phyloP scores from a whole-genome alignment of 83 land plant species.

The Diphasiastrum complanatum region DNA sequence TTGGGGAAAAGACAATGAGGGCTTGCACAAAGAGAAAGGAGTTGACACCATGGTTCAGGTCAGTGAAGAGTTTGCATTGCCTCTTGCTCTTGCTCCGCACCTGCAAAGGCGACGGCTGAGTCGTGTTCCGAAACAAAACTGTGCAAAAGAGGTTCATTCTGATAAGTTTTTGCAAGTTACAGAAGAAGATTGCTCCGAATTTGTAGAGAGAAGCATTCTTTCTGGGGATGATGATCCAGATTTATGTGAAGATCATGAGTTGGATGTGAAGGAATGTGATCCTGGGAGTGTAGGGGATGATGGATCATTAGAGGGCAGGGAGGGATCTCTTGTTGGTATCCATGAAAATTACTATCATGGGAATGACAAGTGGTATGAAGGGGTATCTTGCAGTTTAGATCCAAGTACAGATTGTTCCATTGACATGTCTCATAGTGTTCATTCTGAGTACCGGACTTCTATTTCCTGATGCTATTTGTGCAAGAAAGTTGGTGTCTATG shows the following conservation, averaged over 20 bases:
- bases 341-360: background rate
- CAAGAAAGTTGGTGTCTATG: no score
- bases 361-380: constrained; percentile 13
- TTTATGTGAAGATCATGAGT: background rate
- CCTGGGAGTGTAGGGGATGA: background rate
- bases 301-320: no score
- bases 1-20: background rate
- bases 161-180: background rate
- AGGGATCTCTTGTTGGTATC: background rate
- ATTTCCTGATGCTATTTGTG: background rate
- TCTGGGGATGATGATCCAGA: no score
- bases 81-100: background rate
- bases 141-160: background rate
- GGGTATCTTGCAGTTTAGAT: background rate
- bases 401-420: background rate
- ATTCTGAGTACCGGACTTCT: background rate
- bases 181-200: background rate
- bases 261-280: background rate
- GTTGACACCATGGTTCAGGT: background rate
- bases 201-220: background rate
- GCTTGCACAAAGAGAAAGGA: background rate
- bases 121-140: background rate
- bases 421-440: background rate
- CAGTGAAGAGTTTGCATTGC: background rate
- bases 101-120: background rate